Evolutionary conservation across 1,284 basidiomycete genomes (phyloP), one percentile per base, ranked within the genome.

Genomic region (Rhizopogon hawkerae): DNA sequence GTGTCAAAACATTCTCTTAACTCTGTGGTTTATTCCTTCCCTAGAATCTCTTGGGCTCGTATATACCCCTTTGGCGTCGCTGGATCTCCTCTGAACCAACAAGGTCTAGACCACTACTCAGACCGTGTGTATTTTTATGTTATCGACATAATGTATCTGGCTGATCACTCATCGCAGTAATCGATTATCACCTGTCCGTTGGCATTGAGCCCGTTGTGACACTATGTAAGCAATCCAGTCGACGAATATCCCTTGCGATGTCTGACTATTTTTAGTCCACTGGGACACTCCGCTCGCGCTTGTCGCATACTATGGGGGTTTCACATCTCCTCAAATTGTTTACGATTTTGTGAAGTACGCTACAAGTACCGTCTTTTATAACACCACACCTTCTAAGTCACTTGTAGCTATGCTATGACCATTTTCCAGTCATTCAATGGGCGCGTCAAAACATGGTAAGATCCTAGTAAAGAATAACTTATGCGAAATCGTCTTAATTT

Each of bases 351-450:
- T 73, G 31, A 61, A 75, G 73, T 74, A 52, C 37, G 68, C 49
- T 10, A 42, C 8, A 9, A 9, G 29, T 31, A 3, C 9, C 8
- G 4, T 9, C 24, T 5, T 16, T 24, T 35, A 21, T 11, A 37
- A 35, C 11, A 1, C 26, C 2, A 18, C 16, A 9, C 33, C 18
- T 5, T n/a, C 18, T 31, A 13, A 9, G 21, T 21, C 13, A 18
- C 6, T 29, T 6, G 7, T 39, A 75, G 73, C 50, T 75, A 75
- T 52, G 74, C 74, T 0, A 71, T 64, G 48, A 73, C 69, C 2
- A 71, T 75, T 2, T 76, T 76, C 59, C 62, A 66, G 44, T 71
- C 73, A 0, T 76, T 68, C 49, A 73, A 75, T 49, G 73, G 73
- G 8, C 57, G 69, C 46, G 70, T 76, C 5, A 72, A 75, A 51